Evolutionary conservation across 2,329 filamentous ascomycete species (phyloP).

Genomic region (Hypoxylon sp.): DNA sequence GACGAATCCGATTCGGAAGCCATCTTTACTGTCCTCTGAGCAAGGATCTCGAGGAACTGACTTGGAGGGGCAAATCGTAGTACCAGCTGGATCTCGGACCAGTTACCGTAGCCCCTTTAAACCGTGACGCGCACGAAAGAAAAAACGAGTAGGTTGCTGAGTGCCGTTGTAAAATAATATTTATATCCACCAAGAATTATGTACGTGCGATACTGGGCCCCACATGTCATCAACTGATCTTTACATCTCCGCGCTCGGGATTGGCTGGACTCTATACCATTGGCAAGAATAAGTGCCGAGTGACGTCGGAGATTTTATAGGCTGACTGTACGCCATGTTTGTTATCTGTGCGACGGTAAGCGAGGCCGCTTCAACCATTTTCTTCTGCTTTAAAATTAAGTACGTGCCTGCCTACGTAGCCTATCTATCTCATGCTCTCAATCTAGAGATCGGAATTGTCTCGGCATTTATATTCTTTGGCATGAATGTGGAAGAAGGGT

Average conservation of each 20-base stretch:
- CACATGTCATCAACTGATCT: background rate
- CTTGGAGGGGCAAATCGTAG: background rate
- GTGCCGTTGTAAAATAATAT: background rate
- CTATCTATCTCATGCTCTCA: too few relatives aligned
- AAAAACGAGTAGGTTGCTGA: background rate
- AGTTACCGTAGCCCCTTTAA: background rate
- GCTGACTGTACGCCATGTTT: background rate
- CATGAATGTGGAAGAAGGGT: too few relatives aligned
- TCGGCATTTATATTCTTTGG: too few relatives aligned
- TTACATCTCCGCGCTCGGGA: background rate
- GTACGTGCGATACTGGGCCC: background rate
- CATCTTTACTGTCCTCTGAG: conserved; percentile 7
- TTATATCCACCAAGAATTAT: background rate
- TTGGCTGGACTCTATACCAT: background rate
- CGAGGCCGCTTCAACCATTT: background rate
- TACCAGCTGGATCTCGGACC: background rate
- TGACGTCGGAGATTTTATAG: background rate
- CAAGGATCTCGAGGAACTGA: background rate
- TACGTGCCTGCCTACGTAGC: too few relatives aligned
- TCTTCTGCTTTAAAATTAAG: too few relatives aligned
- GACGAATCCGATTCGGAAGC: conserved; percentile 1
- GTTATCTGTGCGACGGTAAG: background rate
- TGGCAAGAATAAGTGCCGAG: background rate
- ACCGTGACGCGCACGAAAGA: background rate
- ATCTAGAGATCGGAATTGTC: too few relatives aligned